Base-by-base conservation (phyloP, 768 basidiomycete genomes). In the Serendipita sp. region DNA sequence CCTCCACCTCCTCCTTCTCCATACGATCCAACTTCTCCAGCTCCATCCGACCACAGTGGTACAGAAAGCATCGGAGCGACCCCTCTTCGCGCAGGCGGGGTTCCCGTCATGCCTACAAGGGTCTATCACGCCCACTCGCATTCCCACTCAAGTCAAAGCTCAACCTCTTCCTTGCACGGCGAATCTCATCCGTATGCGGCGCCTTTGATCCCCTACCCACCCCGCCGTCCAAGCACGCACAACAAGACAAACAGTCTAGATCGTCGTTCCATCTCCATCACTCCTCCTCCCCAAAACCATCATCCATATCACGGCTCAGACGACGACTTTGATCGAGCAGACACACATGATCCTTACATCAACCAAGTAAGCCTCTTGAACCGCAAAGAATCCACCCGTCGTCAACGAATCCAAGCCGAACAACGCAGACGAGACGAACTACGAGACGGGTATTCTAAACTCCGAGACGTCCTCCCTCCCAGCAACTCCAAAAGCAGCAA, bases 401-500 rank as follows among this genome's bases (percentile, higher is more conserved):
- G 83, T 69, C 88, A 90, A 73, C 78, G 89, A 61, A 90, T 91
- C 63, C 88, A 91, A 75, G 89, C 88, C n/a, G 88, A 91, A 72
- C 88, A 93, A 75, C 78, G 90, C 48, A 79, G 91, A 63, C 79
- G 91, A 66, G 90, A 92, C 72, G 91, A 93, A 73, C 78, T 93
- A 65, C 80, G 91, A 65, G 90, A 94, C 69, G 90, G 89, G 28
- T 94, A 93, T 73, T 85, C 86, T 38, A 84, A 86, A 70, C 76
- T 94, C 72, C 90, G 90, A 74, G 89, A 91, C 65, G 86, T 88
- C 26, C 77, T 94, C 4, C 91, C 91, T 2, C 79, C 85, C 61
- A 88, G 86, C 13, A 91, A 90, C 73, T 89, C 91, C 77, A 90
- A 92, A 76, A 85, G 86, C 72, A 90, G 88, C 75, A 94, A 94